Evolutionary conservation across 1,284 basidiomycete genomes (phyloP), one percentile per base, ranked within the genome.

Genomic region (Ustilago hordei): DNA sequence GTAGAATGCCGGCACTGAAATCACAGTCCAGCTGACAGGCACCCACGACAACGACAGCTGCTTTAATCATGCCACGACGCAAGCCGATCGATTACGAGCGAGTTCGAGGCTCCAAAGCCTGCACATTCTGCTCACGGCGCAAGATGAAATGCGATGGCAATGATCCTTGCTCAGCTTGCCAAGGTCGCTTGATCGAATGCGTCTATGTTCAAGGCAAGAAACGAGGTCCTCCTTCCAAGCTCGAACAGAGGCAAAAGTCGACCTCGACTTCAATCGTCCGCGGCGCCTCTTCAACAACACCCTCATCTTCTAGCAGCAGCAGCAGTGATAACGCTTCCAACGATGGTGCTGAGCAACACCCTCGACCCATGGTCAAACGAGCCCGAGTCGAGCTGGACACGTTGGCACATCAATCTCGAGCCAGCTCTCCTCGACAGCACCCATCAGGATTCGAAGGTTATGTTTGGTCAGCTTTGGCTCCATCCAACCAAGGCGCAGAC

Each of bases 71-170:
- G 54, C 60, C 60, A 11, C 53, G 60, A 13, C 55, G 50, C 23
- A 62, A 62, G 35, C 53, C 60, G 8, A 53, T 15, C 32, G 53
- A 62, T 17, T 62, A 55, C 43, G 34, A 62, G 17, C 62, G 62
- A 6, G 62, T 64, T 34, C 62, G 62, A 19, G 55, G 55, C 62
- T 64, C 62, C 2, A 64, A 58, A 23, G 55, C 62, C 28, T 64
- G 62, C 41, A 57, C 55, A 3, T 57, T 64, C 45, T 64, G 62
- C 55, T 64, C 62, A 19, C 47, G 39, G 48, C 62, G 62, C 8
- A 64, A 64, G 62, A 58, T 58, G 55, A 64, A 58, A 12, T 64
- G 62, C 38, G 53, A 64, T 34, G 62, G 62, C 32, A 13, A 23
- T 9, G 55, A 58, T 13, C 62, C 62, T 4, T 64, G 62, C 48